Conservation (phyloP, 345 rosid species). For the Raphanus raphanistrum region DNA sequence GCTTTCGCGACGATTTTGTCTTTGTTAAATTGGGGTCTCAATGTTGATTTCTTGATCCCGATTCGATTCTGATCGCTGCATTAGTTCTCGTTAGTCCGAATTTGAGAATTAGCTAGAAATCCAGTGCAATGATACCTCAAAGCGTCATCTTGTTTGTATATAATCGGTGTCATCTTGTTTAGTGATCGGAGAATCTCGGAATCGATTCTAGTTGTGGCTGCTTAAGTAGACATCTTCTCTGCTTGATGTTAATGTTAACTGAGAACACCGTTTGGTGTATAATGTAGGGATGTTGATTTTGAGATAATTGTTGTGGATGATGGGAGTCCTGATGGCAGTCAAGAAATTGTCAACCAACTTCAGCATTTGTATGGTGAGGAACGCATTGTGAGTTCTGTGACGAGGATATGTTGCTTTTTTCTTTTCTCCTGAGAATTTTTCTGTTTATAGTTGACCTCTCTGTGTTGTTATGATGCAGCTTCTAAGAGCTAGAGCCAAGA, state of each 20-base stretch:
- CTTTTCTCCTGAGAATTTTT: not conserved
- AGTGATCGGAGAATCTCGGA: too few relatives aligned
- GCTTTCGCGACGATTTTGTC: too few relatives aligned
- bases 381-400: constrained; percentile 58
- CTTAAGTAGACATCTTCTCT: not conserved
- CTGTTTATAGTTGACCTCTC: constrained; percentile 17
- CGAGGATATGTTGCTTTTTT: not conserved
- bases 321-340: constrained; percentile 98
- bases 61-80: too few relatives aligned
- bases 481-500: constrained; percentile 77
- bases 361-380: constrained; percentile 83
- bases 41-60: too few relatives aligned
- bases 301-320: constrained; percentile 93
- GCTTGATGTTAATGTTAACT: not conserved
- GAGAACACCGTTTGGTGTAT: constrained; percentile 1
- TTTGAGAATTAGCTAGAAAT: too few relatives aligned
- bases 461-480: constrained; percentile 53
- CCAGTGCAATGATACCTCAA: too few relatives aligned
- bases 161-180: too few relatives aligned
- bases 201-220: too few relatives aligned
- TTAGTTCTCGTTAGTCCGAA: too few relatives aligned
- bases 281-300: constrained; percentile 69
- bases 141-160: too few relatives aligned
- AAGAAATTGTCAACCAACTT: constrained; percentile 76
- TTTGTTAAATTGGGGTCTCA: too few relatives aligned